These are phyloP conservation scores for Theobroma cacao DNA, from an alignment of 345 rosid genomes.

Conservation along the genomic window DNA sequence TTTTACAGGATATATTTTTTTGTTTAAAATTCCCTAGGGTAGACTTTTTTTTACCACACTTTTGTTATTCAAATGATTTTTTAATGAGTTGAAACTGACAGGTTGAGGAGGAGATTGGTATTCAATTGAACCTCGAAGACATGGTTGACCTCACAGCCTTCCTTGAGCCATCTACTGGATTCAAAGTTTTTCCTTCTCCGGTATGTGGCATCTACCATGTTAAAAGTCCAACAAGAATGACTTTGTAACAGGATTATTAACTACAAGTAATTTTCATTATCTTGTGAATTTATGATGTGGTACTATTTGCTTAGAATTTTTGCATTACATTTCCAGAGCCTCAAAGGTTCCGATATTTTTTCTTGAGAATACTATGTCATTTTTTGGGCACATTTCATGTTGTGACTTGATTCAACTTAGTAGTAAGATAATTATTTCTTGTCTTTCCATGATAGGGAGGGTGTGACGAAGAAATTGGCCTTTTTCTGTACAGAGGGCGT, in stretches of 20 bases:
- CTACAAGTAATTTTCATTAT: not conserved
- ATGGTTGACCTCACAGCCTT: conserved; percentile 88
- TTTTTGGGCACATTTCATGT: not conserved
- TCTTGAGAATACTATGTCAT: not conserved
- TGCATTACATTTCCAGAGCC: not conserved
- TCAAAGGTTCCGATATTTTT: not conserved
- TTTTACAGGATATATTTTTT: not conserved
- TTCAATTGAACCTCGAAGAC: conserved; percentile 61
- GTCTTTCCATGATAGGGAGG: conserved; percentile 61
- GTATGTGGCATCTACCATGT: conserved; percentile 32
- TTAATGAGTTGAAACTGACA: conserved; percentile 19
- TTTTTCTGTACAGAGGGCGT: conserved; percentile 61
- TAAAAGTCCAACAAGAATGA: not conserved
- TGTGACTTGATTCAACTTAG: not conserved
- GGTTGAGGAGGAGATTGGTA: conserved; percentile 93
- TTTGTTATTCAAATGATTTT: not conserved
- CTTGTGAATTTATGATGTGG: not conserved
- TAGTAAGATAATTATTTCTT: not conserved
- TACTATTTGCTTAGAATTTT: not conserved
- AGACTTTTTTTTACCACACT: not conserved
- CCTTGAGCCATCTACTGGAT: conserved; percentile 68
- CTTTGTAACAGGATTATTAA: not conserved
- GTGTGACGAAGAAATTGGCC: conserved; percentile 83
- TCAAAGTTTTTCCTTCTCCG: conserved; percentile 72
- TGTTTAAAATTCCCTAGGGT: not conserved